Base-by-base conservation (phyloP, 2,329 filamentous ascomycete species). In the Graphilbum sp. region DNA sequence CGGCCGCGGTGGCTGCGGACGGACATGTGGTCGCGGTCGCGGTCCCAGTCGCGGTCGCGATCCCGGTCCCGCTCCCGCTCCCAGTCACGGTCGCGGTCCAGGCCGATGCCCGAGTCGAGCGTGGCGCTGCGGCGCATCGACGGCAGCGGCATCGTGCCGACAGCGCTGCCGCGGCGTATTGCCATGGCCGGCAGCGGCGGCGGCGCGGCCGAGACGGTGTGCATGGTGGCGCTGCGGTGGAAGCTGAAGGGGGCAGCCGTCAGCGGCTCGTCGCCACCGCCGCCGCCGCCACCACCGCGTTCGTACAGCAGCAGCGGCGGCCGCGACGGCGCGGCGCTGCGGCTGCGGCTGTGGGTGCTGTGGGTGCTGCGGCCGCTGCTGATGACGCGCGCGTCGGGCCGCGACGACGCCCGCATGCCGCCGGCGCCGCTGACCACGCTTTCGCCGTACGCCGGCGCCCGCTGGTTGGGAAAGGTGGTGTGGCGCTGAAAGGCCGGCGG, bases 401-500 rank as follows among this genome's bases (percentile, higher is more conserved):
- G 31, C 9, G 41, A 38, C 29, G 34, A 21, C 19, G 32, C 24
- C 2, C 37, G 41, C 34, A 42, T 45, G 33, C 44, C 49, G 10
- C 44, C 50, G 10, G 39, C 41, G 38, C 56, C 54, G 37, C 54
- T 54, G 43, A 59, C 59, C 20, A 56, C 52, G 25, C 56, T 51
- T 51, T 52, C 24, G 8, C 35, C 13, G 34, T 42, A 41, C 7
- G 37, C n/a, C 19, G 41, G 49, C n/a, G 35, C 52, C 53, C 17
- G 50, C 49, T 16, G n/a, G n/a, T 60, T 60, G 21, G 64, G 62
- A 42, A 56, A 66, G n/a, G 64, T 67, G 12, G 62, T 55, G 18
- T 63, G 60, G 35, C 65, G 59, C 19, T 57, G 52, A 36, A 66
- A 55, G 23, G 23, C 7, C 23, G 49, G 34, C 5, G 62, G 59